phyloP scores from a whole-genome alignment of 2,329 filamentous ascomycete species.

The Fusarium fracticaudum region DNA sequence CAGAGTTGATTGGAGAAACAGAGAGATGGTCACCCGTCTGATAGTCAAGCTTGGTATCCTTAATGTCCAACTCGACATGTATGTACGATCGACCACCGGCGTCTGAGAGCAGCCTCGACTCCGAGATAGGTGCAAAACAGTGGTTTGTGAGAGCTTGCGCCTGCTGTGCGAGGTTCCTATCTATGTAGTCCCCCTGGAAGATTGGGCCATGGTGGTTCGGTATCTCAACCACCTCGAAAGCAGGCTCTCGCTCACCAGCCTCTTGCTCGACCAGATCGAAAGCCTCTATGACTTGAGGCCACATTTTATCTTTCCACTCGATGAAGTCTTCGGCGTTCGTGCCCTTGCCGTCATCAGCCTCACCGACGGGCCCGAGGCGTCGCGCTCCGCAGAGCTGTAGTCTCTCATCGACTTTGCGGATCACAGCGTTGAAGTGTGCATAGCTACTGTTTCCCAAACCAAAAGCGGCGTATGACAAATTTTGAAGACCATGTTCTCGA shows the following conservation, averaged over 20 bases:
- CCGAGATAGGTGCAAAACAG: not conserved
- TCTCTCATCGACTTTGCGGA: not conserved
- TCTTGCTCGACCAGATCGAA: not conserved
- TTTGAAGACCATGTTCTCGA: not conserved
- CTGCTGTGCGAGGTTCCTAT: not conserved
- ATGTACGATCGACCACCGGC: not conserved
- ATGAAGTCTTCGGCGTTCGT: not conserved
- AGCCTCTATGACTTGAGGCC: fast-evolving
- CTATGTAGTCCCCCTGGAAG: not conserved
- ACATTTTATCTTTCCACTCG: not conserved
- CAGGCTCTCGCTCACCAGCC: not conserved
- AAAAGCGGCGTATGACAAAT: not conserved
- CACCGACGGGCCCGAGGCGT: not conserved
- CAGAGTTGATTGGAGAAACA: not conserved
- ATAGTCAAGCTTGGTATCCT: not conserved
- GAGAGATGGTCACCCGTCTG: not conserved
- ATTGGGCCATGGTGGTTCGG: fast-evolving
- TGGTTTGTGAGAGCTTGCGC: not conserved
- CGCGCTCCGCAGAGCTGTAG: not conserved
- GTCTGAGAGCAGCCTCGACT: not conserved
- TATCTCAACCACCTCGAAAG: not conserved
- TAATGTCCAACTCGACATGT: not conserved
- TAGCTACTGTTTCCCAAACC: not conserved
- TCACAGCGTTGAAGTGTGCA: not conserved
- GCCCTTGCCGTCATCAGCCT: not conserved